phyloP scores from a whole-genome alignment of 768 basidiomycete genomes.

The Russula ochroleuca region DNA sequence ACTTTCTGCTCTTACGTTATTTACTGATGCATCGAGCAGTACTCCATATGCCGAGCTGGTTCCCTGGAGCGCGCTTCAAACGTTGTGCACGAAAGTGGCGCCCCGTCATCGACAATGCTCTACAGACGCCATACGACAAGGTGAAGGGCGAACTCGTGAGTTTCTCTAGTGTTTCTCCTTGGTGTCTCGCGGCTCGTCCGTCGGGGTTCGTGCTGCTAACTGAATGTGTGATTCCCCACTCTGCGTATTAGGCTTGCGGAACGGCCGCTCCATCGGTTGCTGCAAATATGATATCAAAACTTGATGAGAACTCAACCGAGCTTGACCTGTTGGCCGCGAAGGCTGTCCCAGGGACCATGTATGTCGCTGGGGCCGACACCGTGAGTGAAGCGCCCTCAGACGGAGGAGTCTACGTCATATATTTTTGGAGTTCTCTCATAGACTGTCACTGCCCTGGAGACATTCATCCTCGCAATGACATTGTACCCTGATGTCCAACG shows the following conservation, averaged over 20 bases:
- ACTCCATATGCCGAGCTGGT: conserved; percentile 30
- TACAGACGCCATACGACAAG: not conserved
- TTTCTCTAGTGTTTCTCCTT: no score
- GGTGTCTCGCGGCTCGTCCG: not conserved
- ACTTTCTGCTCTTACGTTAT: not conserved
- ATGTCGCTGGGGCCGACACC: not conserved
- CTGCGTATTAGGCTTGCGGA: not conserved
- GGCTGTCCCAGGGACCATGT: not conserved
- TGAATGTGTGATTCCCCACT: not conserved
- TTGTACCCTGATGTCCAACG: not conserved
- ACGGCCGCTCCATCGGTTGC: not conserved
- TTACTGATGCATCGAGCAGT: conserved; percentile 15
- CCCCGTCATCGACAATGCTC: not conserved
- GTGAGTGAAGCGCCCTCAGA: not conserved
- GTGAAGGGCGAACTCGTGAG: not conserved
- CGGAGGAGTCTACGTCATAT: not conserved
- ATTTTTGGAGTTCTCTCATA: not conserved
- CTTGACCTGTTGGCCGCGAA: not conserved
- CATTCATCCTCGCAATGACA: not conserved
- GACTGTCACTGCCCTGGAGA: not conserved
- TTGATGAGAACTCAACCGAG: not conserved
- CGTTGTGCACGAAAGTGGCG: not conserved
- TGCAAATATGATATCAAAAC: conserved; percentile 4
- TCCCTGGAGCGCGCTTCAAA: conserved; percentile 32
- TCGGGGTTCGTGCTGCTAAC: not conserved